phyloP scores from a whole-genome alignment of 1,284 basidiomycete genomes.

The Marasmius fiardii region DNA sequence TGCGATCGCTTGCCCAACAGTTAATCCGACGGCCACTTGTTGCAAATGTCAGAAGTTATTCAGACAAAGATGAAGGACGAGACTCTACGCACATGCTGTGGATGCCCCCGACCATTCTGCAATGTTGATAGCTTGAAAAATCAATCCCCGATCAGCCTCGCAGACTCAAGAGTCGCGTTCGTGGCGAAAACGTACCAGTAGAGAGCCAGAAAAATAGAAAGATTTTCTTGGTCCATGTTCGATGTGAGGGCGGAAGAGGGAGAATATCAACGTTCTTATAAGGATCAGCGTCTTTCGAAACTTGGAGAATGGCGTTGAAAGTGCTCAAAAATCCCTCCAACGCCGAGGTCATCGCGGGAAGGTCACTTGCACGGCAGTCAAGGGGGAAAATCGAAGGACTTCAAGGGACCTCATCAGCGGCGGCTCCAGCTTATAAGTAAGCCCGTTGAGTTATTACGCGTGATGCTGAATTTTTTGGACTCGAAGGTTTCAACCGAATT shows the following conservation, averaged over 20 bases:
- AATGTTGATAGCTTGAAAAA: conserved; percentile 24
- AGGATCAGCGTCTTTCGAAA: conserved; percentile 21
- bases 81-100: conserved; percentile 22
- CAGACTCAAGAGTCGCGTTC: too few species aligned
- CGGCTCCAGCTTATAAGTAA: too few species aligned
- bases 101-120: conserved; percentile 30
- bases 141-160: neutral
- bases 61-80: conserved; percentile 7
- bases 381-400: too few species aligned
- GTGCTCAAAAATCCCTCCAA: neutral
- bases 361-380: neutral
- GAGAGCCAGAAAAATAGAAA: conserved; percentile 29
- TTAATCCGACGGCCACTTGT: conserved; percentile 26
- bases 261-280: conserved; percentile 27
- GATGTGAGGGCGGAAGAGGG: conserved; percentile 21
- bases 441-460: too few species aligned
- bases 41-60: neutral
- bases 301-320: conserved; percentile 7
- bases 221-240: conserved; percentile 24
- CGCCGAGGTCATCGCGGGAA: neutral
- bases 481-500: too few species aligned
- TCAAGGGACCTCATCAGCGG: too few species aligned
- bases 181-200: conserved; percentile 19
- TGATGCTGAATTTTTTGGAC: too few species aligned
- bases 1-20: conserved; percentile 26